A percentile compares a stretch with the other conserved stretches of the same genome.
Conservation (phyloP, 2,329 filamentous ascomycete genomes). For the Trichoderma cornu-damae region DNA sequence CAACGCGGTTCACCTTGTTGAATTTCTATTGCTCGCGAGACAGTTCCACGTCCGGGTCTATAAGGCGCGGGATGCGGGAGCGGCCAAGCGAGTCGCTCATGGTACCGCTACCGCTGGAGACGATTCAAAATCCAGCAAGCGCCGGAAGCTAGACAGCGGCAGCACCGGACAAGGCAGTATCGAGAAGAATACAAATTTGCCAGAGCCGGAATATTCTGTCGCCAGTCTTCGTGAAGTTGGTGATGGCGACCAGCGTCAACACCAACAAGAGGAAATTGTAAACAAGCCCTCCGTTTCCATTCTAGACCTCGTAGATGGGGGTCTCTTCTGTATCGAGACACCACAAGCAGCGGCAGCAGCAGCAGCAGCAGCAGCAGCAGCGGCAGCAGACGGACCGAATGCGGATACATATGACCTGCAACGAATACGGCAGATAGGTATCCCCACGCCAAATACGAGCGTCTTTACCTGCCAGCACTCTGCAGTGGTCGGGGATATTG, state of each 20-base stretch:
- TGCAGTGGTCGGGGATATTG: background rate
- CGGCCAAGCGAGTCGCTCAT: no score
- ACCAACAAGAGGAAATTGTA: background rate
- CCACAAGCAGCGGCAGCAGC: no score
- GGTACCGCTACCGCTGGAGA: no score
- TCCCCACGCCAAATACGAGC: background rate
- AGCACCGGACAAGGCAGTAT: background rate
- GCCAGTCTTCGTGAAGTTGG: no score
- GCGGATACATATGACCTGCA: background rate
- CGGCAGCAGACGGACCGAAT: background rate
- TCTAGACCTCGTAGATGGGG: constrained; percentile 5
- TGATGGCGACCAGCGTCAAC: no score
- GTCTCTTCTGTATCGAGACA: background rate
- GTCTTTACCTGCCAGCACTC: constrained; percentile 2
- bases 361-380: background rate
- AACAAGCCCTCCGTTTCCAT: background rate
- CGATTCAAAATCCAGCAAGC: background rate
- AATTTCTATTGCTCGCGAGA: no score
- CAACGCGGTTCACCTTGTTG: no score
- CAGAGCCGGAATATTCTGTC: background rate
- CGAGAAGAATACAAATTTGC: background rate
- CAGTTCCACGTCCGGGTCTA: no score
- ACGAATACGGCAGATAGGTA: background rate
- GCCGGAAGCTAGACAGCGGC: background rate
- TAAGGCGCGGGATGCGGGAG: no score